A percentile compares a stretch with the other conserved stretches of the same genome.
These are phyloP conservation scores for Cyberlindnera veronae DNA, from an alignment of 805 yeast species.

Conservation along the genomic window DNA sequence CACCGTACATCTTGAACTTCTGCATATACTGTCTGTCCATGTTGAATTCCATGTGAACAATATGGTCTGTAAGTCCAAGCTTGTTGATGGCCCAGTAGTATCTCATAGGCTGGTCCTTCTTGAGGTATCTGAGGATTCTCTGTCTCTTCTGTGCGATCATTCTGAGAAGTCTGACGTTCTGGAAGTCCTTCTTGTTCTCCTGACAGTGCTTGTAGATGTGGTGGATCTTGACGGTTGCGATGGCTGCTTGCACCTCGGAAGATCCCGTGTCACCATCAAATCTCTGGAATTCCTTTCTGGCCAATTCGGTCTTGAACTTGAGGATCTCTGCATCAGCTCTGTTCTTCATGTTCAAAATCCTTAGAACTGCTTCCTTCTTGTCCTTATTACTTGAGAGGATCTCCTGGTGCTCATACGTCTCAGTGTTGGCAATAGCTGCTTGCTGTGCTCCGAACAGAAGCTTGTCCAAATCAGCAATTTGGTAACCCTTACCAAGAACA, in stretches of 20 bases:
- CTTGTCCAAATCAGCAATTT: constrained; percentile 65
- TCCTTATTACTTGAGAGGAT: constrained; percentile 42
- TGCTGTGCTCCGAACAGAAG: constrained; percentile 75
- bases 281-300: constrained; percentile 76
- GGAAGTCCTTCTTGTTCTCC: constrained; percentile 67
- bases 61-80: constrained; percentile 81
- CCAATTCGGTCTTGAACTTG: constrained; percentile 57
- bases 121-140: constrained; percentile 74
- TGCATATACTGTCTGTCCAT: constrained; percentile 77
- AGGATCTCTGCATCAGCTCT: constrained; percentile 55
- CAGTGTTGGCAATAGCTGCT: constrained; percentile 39
- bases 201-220: constrained; percentile 71
- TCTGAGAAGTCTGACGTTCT: constrained; percentile 67
- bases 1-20: constrained; percentile 76
- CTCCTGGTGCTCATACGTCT: constrained; percentile 21
- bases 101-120: constrained; percentile 72
- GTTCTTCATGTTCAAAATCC: constrained; percentile 74
- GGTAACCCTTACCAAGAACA: constrained; percentile 57
- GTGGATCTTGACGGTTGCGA: constrained; percentile 76
- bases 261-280: constrained; percentile 91
- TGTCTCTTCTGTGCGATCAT: constrained; percentile 89
- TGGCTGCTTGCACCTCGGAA: constrained; percentile 94
- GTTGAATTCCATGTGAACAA: constrained; percentile 74
- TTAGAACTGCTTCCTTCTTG: constrained; percentile 63
- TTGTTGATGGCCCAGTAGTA: constrained; percentile 85